Evolutionary conservation across 192 early-diverging fungal genomes (phyloP), one percentile per base, ranked within the genome.

Genomic region (Coemansia sp.): DNA sequence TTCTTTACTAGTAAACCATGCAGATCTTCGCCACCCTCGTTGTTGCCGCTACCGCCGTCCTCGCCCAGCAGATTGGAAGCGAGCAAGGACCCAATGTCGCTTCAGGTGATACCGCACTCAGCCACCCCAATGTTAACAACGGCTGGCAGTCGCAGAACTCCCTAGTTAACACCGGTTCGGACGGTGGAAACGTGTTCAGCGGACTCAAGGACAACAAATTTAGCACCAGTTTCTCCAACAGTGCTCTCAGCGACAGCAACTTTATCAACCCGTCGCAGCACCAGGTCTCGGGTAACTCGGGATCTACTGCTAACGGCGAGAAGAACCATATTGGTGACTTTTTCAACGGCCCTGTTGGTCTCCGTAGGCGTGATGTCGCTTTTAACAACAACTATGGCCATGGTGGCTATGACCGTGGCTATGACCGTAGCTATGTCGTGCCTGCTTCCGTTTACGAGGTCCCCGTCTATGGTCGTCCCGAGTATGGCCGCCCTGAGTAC

Each of bases 11-110:
- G 32, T 17, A 46, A 69, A 72, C 65, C 64, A 83, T 83, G 80
- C 72, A 83, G 80, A 72, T 83, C 67, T 70, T 77, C 59, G 67
- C 80, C 33, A 74, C 80, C 53, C 80, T 83, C 42, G 63, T 83
- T 66, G 72, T 83, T 65, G 80, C 80, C 73, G 72, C 80, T 21
- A 68, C 75, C 75, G 75, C 73, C 75, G 80, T 77, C 13, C 42
- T 77, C 28, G 80, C 75, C 47, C 80, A 83, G 80, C 72, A 83
- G 66, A 26, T 75, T 53, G 80, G 75, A 28, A 71, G 72, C 42
- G 57, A 68, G 43, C 60, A 68, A 17, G 80, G 75, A 30, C 65
- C 75, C 33, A 55, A 21, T 50, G 72, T 74, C 33, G 62, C 75
- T 3, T 62, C 63, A 19, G 80, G 80, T 6, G 67, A 68, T 17